Evolutionary conservation across 2,329 filamentous ascomycete genomes (phyloP), one percentile per base, ranked within the genome.

Genomic region (Diaporthe ilicicola): DNA sequence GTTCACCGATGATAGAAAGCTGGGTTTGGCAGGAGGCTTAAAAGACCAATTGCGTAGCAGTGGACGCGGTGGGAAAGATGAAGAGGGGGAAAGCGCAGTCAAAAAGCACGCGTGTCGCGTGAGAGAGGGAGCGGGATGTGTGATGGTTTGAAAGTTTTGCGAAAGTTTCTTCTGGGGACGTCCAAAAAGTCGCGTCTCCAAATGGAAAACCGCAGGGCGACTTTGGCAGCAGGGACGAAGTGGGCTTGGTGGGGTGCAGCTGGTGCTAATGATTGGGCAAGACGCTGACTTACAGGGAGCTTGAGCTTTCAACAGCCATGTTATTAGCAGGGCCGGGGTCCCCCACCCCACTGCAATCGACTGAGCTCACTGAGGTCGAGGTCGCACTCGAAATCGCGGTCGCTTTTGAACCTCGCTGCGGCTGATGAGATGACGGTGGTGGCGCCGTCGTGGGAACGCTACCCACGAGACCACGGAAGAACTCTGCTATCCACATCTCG

Each of bases 191-290:
- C 71, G 71, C 68, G 71, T 70, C 71, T 56, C 66, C 59, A 69
- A 51, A 72, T 44, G 46, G 72, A 64, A 70, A 51, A 56, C 59
- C 50, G 22, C 51, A 55, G 48, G 55, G 17, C 39, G 37, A 66
- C 69, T 67, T 67, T 51, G 37, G 42, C 61, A 55, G 42, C 61
- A 55, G 59, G 70, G 70, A 54, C 69, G 72, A 59, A 62, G 70
- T 61, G 61, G 61, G 56, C 74, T 69, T 73, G 59, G 69, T 53
- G 37, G 67, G 62, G 65, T 48, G 29, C 42, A 59, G 70, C 73
- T 72, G 70, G 61, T 29, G 22, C 42, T 51, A 32, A 19, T 75
- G 75, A 75, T 76, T 76, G 75, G 75, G 34, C 65, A 24, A 48
- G 34, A 9, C 12, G 55, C 34, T 44, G 24, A 54, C 27, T 66